phyloP scores from a whole-genome alignment of 768 basidiomycete genomes.

The Dictyophora rubrovolvata region DNA sequence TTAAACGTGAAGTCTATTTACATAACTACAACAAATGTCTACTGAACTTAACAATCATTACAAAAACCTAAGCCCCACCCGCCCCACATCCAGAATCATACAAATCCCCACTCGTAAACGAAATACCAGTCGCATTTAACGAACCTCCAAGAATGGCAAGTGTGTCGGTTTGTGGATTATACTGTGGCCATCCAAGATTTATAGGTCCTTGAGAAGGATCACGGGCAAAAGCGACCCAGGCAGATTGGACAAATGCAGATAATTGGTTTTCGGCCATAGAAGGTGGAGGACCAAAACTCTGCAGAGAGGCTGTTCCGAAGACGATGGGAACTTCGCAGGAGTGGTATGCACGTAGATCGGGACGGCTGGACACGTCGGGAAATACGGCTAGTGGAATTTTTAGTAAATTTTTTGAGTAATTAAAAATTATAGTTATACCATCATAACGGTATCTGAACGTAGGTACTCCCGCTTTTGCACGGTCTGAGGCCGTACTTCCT shows the following conservation, averaged over 20 bases:
- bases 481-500: neutral
- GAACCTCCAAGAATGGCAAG: neutral
- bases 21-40: no score
- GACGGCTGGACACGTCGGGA: neutral
- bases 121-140: neutral
- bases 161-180: conserved; percentile 24
- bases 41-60: neutral
- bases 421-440: neutral
- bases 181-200: conserved; percentile 19
- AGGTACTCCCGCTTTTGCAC: neutral
- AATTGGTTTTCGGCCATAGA: conserved; percentile 20
- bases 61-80: neutral
- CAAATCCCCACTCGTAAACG: neutral
- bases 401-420: neutral
- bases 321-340: conserved; percentile 29
- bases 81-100: neutral
- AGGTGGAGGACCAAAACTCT: conserved; percentile 9
- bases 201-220: conserved; percentile 23
- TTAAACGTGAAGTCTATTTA: no score
- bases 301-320: conserved; percentile 20
- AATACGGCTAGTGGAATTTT: neutral
- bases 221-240: conserved; percentile 33
- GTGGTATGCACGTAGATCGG: conserved; percentile 24
- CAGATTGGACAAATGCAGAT: conserved; percentile 25
- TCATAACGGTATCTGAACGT: neutral